Evolutionary conservation across 148 eudicot species (phyloP), one percentile per base, ranked within the genome.

Genomic region (Rhododendron ovatum): DNA sequence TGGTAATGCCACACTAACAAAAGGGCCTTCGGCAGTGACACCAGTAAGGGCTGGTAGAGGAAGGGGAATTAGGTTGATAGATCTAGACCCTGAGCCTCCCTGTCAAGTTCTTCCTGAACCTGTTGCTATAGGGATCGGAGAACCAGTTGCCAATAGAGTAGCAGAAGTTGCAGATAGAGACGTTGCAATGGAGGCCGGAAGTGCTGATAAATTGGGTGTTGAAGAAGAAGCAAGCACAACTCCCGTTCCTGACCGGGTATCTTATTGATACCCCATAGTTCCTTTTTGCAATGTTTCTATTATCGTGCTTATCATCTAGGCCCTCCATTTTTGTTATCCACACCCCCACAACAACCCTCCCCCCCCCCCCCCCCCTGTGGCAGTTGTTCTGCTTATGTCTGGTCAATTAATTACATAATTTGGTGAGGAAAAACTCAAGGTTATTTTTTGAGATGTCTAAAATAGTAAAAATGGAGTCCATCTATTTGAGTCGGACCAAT

Each of bases 191-290:
- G 98, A 93, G 85, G 96, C 96, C 65, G 95, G 91, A 61, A 94
- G 96, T 85, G 94, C 82, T 2, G 99, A 96, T 79, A 96, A 96
- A 87, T 51, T 91, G 61, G 96, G 92, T 67, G 91, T 90, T 81
- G 99, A 96, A 83, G 99, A 96, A 80, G 99, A 95, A 81, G 81
- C 95, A 83, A 94, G 88, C 87, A 86, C 92, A 83, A 92, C 95
- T 85, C 98, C 99, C 3, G 94, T 96, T 82, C 99, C 99, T 83
- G 98, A 96, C 7, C 95, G 88, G 93, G 98, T 96, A 96, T 84
- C 28, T 88, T 81, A 18, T 20, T 82, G 76, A 84, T 82, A 86
- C 10, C 47, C 30, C 26, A 0, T 3, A 24, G 7, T 39, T 26
- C 45, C 22, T 75, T 76, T 35, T 43, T 39, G 67, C 57, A 28